A percentile compares a stretch with the other conserved stretches of the same genome.
phyloP scores from a whole-genome alignment of 2,329 filamentous ascomycete species.

The Trichoderma pleuroti region DNA sequence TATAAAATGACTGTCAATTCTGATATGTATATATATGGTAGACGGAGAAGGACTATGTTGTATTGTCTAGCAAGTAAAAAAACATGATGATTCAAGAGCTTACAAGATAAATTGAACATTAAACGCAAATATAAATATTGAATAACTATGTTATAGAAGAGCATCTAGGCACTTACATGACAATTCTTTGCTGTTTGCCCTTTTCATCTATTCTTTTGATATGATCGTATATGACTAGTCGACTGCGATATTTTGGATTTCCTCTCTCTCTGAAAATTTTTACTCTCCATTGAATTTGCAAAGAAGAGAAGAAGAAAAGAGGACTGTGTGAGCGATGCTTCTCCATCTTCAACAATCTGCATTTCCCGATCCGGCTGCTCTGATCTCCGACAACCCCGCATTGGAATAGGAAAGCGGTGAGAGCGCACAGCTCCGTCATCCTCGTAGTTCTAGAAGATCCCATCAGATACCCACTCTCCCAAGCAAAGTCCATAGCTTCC shows the following conservation, averaged over 20 bases:
- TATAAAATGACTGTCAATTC: background rate
- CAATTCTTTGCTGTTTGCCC: background rate
- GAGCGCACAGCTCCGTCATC: constrained; percentile 27
- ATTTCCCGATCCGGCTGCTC: background rate
- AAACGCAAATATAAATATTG: background rate
- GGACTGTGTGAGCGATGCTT: background rate
- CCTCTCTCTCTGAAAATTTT: background rate
- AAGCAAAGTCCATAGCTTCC: background rate
- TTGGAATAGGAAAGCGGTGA: constrained; percentile 37
- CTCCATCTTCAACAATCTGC: background rate
- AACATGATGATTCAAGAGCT: background rate
- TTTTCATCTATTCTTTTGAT: background rate
- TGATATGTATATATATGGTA: background rate
- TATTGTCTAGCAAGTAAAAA: background rate
- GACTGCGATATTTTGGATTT: background rate
- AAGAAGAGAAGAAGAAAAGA: background rate
- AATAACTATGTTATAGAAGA: background rate
- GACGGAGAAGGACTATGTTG: background rate
- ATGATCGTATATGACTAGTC: background rate
- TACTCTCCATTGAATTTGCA: background rate
- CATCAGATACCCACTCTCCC: constrained; percentile 33
- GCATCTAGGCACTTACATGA: background rate
- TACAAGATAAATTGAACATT: background rate
- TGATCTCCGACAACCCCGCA: constrained; percentile 28
- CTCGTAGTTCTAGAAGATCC: constrained; percentile 38